Evolutionary conservation across 2,329 filamentous ascomycete species (phyloP).

Genomic region (Talaromyces amestolkiae): DNA sequence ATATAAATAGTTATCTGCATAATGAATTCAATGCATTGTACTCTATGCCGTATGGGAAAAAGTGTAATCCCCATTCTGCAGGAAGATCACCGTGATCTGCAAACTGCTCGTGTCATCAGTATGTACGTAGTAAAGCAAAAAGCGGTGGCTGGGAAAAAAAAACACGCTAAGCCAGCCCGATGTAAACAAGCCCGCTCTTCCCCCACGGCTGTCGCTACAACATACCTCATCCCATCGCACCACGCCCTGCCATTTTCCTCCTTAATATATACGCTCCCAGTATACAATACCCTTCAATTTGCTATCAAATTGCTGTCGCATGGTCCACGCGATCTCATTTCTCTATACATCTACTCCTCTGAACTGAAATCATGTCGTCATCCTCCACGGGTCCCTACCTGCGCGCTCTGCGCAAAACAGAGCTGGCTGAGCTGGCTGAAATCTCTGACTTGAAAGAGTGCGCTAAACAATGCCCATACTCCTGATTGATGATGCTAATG

Average conservation of each 20-base stretch:
- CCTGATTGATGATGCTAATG: not conserved
- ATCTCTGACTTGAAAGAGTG: slow-evolving; percentile 71
- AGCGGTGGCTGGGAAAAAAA: slow-evolving; percentile 18
- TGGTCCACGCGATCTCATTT: slow-evolving; percentile 45
- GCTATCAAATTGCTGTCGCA: slow-evolving; percentile 42
- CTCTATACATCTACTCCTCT: slow-evolving; percentile 13
- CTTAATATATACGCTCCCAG: not conserved
- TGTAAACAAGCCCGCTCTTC: slow-evolving; percentile 31
- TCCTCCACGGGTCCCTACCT: slow-evolving; percentile 69
- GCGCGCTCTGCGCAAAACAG: slow-evolving; percentile 76
- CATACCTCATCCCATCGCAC: not conserved
- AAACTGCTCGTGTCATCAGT: not conserved
- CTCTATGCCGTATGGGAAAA: not conserved
- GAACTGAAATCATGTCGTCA: slow-evolving; percentile 49
- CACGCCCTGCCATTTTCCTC: not conserved
- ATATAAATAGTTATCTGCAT: not conserved
- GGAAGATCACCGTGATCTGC: slow-evolving; percentile 3
- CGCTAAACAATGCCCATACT: slow-evolving; percentile 33
- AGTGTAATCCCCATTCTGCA: not conserved
- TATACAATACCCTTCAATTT: too few species aligned
- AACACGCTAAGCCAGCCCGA: slow-evolving; percentile 25
- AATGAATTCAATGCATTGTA: not conserved
- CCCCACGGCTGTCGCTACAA: not conserved
- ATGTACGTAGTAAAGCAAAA: not conserved
- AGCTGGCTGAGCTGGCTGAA: slow-evolving; percentile 72